Evolutionary conservation across 2,329 filamentous ascomycete species (phyloP).

Genomic region (Dothideomycetidae sp.): DNA sequence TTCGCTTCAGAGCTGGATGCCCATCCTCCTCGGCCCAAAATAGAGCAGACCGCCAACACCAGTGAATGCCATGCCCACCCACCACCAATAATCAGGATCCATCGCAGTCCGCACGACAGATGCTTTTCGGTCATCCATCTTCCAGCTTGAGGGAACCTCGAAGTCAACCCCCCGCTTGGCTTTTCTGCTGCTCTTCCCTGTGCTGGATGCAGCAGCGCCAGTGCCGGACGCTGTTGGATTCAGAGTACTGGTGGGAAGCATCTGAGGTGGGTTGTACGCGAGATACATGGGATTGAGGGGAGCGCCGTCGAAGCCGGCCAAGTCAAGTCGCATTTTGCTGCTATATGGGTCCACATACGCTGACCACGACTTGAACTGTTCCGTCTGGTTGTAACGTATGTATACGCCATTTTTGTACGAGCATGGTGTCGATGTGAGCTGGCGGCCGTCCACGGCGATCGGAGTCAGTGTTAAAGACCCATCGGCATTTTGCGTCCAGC

Average conservation of each 20-base stretch:
- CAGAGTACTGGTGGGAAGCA: conserved; percentile 54
- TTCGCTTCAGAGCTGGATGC: conserved; percentile 15
- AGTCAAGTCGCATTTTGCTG: conserved; percentile 47
- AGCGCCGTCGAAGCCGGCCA: conserved; percentile 49
- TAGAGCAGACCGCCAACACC: conserved; percentile 35
- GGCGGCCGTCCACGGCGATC: conserved; percentile 51
- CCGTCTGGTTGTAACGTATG: conserved; percentile 52
- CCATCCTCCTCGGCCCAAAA: conserved; percentile 26
- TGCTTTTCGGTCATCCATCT: conserved; percentile 16
- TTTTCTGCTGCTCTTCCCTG: conserved; percentile 15
- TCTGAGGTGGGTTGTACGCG: conserved; percentile 46
- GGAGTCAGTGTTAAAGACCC: conserved; percentile 47
- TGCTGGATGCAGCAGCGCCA: conserved; percentile 22
- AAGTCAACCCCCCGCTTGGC: conserved; percentile 17
- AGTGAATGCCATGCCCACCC: conserved; percentile 35
- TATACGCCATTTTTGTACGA: conserved; percentile 40
- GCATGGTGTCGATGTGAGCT: conserved; percentile 53
- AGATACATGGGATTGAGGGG: conserved; percentile 56
- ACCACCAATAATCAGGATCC: conserved; percentile 35
- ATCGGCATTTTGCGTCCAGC: conserved; percentile 40
- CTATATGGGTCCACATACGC: conserved; percentile 45
- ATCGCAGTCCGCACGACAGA: conserved; percentile 22
- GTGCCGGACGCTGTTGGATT: conserved; percentile 37
- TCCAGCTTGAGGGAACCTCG: conserved; percentile 29
- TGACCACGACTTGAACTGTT: conserved; percentile 41